Percentiles rank a stretch among this genome's conserved stretches.
phyloP scores from a whole-genome alignment of 176 grass and related monocot genomes.

The Phoenix dactylifera region DNA sequence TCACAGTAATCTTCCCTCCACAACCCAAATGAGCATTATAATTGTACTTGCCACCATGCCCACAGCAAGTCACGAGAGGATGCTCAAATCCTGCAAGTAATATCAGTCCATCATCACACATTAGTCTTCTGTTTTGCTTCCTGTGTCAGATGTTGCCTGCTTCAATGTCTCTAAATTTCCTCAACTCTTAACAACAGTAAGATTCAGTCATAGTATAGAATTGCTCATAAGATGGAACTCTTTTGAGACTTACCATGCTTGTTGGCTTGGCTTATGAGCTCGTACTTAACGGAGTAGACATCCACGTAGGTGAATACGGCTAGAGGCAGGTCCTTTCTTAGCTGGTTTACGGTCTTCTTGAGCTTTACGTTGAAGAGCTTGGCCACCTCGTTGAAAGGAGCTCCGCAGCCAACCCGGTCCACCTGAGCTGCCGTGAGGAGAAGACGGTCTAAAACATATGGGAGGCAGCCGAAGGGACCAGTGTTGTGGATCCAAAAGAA shows the following conservation, averaged over 20 bases:
- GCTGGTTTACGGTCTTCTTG: constrained; percentile 56
- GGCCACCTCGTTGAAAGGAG: constrained; percentile 67
- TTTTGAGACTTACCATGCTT: constrained; percentile 41
- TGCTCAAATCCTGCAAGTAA: constrained; percentile 54
- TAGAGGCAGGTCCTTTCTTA: constrained; percentile 37
- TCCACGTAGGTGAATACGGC: constrained; percentile 83
- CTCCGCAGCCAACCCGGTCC: constrained; percentile 49
- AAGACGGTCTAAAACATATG: constrained; percentile 48
- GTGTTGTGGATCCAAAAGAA: constrained; percentile 99
- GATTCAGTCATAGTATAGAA: too few relatives aligned
- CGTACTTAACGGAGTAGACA: constrained; percentile 69
- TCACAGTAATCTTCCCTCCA: constrained; percentile 47
- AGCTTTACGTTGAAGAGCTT: constrained; percentile 63
- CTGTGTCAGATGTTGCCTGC: too few relatives aligned
- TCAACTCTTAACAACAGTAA: too few relatives aligned
- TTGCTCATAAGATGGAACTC: too few relatives aligned
- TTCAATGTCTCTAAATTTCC: too few relatives aligned
- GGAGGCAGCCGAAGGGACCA: constrained; percentile 83
- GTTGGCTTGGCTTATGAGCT: constrained; percentile 52
- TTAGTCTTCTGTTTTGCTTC: too few relatives aligned
- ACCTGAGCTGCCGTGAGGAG: constrained; percentile 19
- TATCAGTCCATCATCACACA: background rate
- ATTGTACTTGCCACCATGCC: constrained; percentile 79
- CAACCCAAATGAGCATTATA: constrained; percentile 40
- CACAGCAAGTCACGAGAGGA: constrained; percentile 64